Conservation (phyloP, 1,284 basidiomycete genomes). For the Boletellus sp. region DNA sequence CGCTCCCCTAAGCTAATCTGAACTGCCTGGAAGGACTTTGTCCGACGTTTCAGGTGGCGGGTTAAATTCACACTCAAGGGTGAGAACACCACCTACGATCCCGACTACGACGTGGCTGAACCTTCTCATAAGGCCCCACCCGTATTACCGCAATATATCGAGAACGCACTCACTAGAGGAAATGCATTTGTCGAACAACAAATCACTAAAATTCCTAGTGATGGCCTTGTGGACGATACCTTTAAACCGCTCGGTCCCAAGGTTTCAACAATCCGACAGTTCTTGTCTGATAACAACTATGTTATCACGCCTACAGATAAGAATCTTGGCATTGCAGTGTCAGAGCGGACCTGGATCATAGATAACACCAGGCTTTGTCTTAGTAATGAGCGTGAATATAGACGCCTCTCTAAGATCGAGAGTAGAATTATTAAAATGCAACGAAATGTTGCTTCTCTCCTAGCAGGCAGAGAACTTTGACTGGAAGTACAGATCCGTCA, state of each 20-base stretch:
- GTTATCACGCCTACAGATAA: conserved; percentile 4
- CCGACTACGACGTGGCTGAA: conserved; percentile 19
- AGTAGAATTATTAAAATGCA: neutral
- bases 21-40: conserved; percentile 19
- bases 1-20: conserved; percentile 8
- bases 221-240: neutral
- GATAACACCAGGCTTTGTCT: neutral
- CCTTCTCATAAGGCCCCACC: neutral
- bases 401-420: rapidly evolving
- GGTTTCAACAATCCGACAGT: neutral
- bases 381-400: neutral
- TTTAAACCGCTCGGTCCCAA: conserved; percentile 4
- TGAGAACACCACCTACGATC: conserved; percentile 16
- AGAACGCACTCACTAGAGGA: conserved; percentile 6
- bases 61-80: conserved; percentile 3
- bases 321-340: conserved; percentile 9
- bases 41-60: conserved; percentile 9
- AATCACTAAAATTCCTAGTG: neutral
- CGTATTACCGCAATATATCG: conserved; percentile 11
- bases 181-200: neutral
- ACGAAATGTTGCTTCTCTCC: neutral
- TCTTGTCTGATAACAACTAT: neutral
- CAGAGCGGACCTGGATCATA: conserved; percentile 5
- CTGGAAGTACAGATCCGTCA: neutral
- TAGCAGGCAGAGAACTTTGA: neutral